These are phyloP conservation scores for Juncus effusus DNA, from an alignment of 176 grass and related monocot species.

Conservation along the genomic window DNA sequence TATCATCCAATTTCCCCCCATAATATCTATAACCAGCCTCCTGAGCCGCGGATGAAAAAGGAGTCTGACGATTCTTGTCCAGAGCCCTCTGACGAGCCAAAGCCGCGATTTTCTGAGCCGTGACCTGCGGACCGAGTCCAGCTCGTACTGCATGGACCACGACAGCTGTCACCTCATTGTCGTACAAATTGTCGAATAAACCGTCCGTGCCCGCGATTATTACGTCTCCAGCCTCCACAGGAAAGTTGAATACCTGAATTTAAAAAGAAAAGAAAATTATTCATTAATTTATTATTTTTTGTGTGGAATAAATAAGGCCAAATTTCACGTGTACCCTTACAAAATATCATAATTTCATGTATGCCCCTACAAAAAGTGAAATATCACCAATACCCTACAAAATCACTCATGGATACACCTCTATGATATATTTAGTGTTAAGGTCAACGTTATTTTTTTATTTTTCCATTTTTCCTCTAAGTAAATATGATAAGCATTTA, in stretches of 20 bases:
- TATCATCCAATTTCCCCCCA: conserved; percentile 91
- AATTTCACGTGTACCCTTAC: neutral
- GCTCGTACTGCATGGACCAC: conserved; percentile 71
- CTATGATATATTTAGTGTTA: no score
- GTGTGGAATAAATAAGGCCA: neutral
- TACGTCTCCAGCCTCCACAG: conserved; percentile 68
- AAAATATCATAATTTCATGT: neutral
- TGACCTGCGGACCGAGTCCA: conserved; percentile 53
- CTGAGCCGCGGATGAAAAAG: conserved; percentile 80
- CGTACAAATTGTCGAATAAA: conserved; percentile 90
- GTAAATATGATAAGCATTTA: neutral
- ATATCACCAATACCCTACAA: neutral
- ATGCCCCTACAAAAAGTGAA: neutral
- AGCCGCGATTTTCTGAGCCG: conserved; percentile 85
- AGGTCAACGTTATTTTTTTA: neutral
- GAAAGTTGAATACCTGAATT: conserved; percentile 59
- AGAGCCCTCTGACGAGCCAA: conserved; percentile 83
- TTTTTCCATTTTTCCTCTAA: neutral
- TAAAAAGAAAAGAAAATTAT: neutral
- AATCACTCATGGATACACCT: no score
- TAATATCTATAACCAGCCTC: conserved; percentile 92
- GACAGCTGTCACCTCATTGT: conserved; percentile 70
- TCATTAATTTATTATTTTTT: neutral
- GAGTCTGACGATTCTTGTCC: conserved; percentile 81
- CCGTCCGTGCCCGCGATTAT: conserved; percentile 94